Base-by-base conservation (phyloP, 371 early-diverging fungal genomes). In the Rhizopus microsporus region DNA sequence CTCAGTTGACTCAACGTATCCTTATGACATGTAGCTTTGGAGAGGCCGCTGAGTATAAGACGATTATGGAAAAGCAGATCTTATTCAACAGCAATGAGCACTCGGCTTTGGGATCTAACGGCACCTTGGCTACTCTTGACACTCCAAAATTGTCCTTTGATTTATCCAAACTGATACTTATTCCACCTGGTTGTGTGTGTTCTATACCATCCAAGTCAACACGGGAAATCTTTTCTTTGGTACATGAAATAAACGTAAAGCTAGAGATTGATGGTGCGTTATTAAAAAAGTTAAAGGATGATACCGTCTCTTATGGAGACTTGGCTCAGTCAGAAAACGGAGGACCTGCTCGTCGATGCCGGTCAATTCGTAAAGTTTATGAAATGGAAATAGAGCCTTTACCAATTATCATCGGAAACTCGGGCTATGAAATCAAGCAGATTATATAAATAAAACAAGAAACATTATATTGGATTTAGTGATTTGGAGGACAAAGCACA, bases 11-110 rank as follows among this genome's bases (percentile, higher is more conserved):
- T 1, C 48, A 42, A 49, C 46, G 48, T 0, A 55, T 60, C 12
- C 39, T 54, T 1, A 60, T 60, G 60, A 49, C 48, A 7, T 60
- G 60, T 16, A 53, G 55, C n/a, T 42, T 60, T 29, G 54, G 48
- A 35, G 60, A 60, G 48, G 50, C 45, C 23, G 43, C 54, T 0
- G 60, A 60, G 29, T 13, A 12, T 2, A 32, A n/a, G 7, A 34
- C 7, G 6, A 5, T 60, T 2, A 13, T 42, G 6, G 32, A 40
- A 13, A 16, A 39, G 3, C 12, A 31, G 7, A 8, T 54, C 30
- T n/a, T 60, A 17, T 42, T 55, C 16, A 39, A 53, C 12, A 55
- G 49, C n/a, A 30, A 49, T n/a, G 39, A 35, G 10, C 49, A 54
- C 7, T 23, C 43, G 4, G 6, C n/a, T 16, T 10, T 42, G 15